phyloP scores from a whole-genome alignment of 1,284 basidiomycete genomes.

The Apiotrichum sp. region DNA sequence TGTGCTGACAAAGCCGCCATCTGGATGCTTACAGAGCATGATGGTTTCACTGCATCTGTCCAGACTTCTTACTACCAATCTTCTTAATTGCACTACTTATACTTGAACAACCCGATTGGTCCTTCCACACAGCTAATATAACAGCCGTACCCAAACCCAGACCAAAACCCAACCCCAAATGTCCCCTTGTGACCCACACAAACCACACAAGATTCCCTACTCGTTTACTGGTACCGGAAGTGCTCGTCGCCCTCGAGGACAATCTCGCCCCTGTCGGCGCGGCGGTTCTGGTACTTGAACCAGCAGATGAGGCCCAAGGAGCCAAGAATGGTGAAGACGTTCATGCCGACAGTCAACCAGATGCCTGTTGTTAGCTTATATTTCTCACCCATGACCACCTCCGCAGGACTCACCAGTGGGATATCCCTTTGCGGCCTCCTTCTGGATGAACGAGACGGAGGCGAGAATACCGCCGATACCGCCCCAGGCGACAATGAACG shows the following conservation, averaged over 20 bases:
- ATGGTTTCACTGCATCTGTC: too few relatives aligned
- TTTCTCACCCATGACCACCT: too few relatives aligned
- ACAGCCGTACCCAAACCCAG: too few relatives aligned
- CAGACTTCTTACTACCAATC: too few relatives aligned
- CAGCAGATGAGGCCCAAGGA: slow-evolving; percentile 2
- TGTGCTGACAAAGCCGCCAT: too few relatives aligned
- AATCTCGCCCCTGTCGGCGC: slow-evolving; percentile 8
- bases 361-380: slow-evolving; percentile 1
- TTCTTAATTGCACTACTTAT: too few relatives aligned
- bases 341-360: slow-evolving; percentile 12
- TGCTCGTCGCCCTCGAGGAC: slow-evolving; percentile 6
- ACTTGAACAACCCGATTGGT: too few relatives aligned
- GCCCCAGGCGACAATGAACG: slow-evolving; percentile 16
- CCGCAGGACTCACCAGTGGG: neutral
- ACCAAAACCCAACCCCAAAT: too few relatives aligned
- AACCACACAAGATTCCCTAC: neutral
- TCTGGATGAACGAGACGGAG: slow-evolving; percentile 13
- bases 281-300: slow-evolving; percentile 11
- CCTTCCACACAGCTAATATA: too few relatives aligned
- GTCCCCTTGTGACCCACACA: too few relatives aligned
- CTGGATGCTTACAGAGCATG: too few relatives aligned
- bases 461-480: slow-evolving; percentile 20
- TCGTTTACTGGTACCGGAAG: slow-evolving; percentile 2
- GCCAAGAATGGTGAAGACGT: slow-evolving; percentile 2
- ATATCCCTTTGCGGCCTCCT: slow-evolving; percentile 13